Conservation (phyloP, 306 rosid genomes). For the Purshia tridentata region DNA sequence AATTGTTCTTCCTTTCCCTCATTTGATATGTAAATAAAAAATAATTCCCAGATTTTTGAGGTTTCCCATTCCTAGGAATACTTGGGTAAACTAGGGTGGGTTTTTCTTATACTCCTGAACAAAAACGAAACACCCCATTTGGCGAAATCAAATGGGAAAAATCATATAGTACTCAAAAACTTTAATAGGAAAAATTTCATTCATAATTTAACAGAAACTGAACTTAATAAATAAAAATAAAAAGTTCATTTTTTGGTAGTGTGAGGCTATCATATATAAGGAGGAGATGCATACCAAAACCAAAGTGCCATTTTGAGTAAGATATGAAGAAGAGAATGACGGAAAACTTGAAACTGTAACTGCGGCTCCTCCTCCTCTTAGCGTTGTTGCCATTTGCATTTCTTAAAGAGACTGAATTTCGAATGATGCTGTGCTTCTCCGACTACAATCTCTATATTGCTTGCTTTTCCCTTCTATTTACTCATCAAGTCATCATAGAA, state of each 20-base stretch:
- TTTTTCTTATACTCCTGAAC: no score
- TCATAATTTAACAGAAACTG: no score
- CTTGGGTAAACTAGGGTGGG: no score
- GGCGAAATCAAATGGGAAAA: no score
- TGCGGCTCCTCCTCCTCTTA: conserved; percentile 46
- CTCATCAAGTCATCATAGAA: neutral
- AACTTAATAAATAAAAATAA: neutral
- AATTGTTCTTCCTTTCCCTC: no score
- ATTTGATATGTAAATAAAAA: no score
- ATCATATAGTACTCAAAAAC: no score
- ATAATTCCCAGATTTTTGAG: no score
- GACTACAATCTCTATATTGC: neutral
- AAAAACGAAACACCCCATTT: no score
- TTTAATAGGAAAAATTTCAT: no score
- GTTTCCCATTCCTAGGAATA: no score
- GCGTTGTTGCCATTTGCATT: conserved; percentile 61
- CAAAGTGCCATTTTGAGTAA: conserved; percentile 38
- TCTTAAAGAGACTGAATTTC: neutral
- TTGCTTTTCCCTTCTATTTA: neutral
- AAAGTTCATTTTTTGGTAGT: neutral
- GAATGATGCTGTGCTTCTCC: neutral
- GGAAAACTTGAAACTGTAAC: conserved; percentile 50
- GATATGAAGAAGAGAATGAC: conserved; percentile 46
- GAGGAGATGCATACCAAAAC: conserved; percentile 15
- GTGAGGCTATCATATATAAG: neutral